Conservation (phyloP, 768 basidiomycete genomes). For the Panellus pusillus region DNA sequence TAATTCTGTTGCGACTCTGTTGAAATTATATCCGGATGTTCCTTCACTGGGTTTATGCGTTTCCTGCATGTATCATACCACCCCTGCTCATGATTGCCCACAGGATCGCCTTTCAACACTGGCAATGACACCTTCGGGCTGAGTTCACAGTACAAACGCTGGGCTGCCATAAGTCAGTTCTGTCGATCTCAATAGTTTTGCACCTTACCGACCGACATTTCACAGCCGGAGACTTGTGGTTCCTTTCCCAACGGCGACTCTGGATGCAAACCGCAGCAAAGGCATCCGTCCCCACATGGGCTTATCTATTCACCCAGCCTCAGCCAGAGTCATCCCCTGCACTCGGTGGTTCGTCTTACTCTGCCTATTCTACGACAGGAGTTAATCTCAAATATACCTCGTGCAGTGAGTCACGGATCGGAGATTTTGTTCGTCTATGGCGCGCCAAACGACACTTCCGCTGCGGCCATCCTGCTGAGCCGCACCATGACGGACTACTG, state of each 20-base stretch:
- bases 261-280: slow-evolving; percentile 35
- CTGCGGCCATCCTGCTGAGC: slow-evolving; percentile 27
- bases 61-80: not conserved
- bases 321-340: slow-evolving; percentile 21
- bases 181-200: not conserved
- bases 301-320: slow-evolving; percentile 41
- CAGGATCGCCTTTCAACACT: slow-evolving; percentile 45
- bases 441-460: slow-evolving; percentile 11
- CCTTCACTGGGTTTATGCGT: slow-evolving; percentile 30
- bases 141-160: slow-evolving; percentile 38
- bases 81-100: not conserved
- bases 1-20: slow-evolving; percentile 22
- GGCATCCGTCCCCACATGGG: slow-evolving; percentile 33
- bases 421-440: slow-evolving; percentile 36
- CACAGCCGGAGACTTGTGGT: slow-evolving; percentile 23
- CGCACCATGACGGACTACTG: slow-evolving; percentile 43
- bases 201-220: not conserved
- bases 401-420: slow-evolving; percentile 30
- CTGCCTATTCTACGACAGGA: slow-evolving; percentile 6
- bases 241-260: slow-evolving; percentile 31
- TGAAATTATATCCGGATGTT: slow-evolving; percentile 42
- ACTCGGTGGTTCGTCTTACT: slow-evolving; percentile 30
- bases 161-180: slow-evolving; percentile 20
- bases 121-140: slow-evolving; percentile 43
- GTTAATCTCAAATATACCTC: not conserved